Base-by-base conservation (phyloP, 2,329 filamentous ascomycete genomes). In the Pseudogymnoascus pannorum region DNA sequence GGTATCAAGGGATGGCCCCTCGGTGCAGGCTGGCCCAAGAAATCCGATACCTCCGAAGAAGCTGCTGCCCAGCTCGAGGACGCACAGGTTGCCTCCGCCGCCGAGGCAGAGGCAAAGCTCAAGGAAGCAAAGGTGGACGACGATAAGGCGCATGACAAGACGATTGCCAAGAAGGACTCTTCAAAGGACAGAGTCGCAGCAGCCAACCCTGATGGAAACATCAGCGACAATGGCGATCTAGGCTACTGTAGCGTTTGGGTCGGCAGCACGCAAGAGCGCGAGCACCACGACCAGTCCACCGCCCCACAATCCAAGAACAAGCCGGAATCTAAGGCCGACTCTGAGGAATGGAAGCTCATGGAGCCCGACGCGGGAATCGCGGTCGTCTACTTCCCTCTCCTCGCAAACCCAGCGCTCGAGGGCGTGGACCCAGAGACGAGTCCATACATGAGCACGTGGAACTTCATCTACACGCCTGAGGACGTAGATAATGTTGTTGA, bases 231-330 rank as follows among this genome's bases (percentile, higher is more conserved):
- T 22, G 78, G 78, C n/a, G 86, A 92, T 35, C 79, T 99, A 0
- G 88, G 89, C 5, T 94, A 93, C 77, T 97, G 94, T 76, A 97
- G 92, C 18, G 84, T 97, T 62, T 99, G 94, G 94, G 88, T 97
- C 6, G 94, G 94, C 33, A 89, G 84, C 0, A 95, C 84, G 2
- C 81, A 91, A 68, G 91, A 96, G 71, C 85, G 86, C 4, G 0
- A 74, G 74, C 74, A 24, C 66, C 78, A 61, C 76, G 73, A 70
- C 75, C 71, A 64, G 70, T 73, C 8, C 63, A 69, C n/a, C 57
- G 68, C 18, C 14, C 44, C 61, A 2, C 42, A 54, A 16, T 38
- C 59, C 20, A 72, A 72, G 64, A 22, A 79, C 77, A 16, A 81
- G 78, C 31, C 76, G 74, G 12, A 75, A 76, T 2, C 76, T 77